Percentiles rank a stretch among this genome's conserved stretches.
Evolutionary conservation across 129 eudicot genomes (phyloP).

Genomic region (Arctium minus): DNA sequence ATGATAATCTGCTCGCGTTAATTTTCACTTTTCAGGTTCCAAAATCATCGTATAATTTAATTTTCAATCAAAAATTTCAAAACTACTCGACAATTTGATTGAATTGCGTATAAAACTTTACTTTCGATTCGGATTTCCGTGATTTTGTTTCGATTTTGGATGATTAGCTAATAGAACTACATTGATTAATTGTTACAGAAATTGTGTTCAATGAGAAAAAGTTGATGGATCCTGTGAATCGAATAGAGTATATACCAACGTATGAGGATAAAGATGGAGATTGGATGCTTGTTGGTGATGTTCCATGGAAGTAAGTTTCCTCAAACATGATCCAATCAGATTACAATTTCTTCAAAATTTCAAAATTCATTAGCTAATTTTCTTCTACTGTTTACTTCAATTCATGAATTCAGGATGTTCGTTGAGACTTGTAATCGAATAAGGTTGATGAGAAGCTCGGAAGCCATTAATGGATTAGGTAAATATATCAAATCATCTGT

Average conservation of each 20-base stretch:
- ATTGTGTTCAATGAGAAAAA: slow-evolving; percentile 39
- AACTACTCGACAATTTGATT: too few species aligned
- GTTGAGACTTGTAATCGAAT: slow-evolving; percentile 62
- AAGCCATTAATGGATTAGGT: slow-evolving; percentile 49
- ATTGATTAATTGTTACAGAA: neutral
- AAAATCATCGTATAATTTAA: neutral
- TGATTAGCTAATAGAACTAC: neutral
- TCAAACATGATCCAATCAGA: neutral
- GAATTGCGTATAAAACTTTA: too few species aligned
- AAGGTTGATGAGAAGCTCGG: slow-evolving; percentile 57
- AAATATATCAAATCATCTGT: neutral
- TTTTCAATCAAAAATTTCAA: neutral
- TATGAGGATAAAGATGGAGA: slow-evolving; percentile 79
- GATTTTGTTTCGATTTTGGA: neutral
- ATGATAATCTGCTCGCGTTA: neutral
- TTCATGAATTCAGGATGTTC: slow-evolving; percentile 69
- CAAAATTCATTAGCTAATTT: neutral
- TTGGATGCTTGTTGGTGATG: slow-evolving; percentile 70
- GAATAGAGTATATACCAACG: slow-evolving; percentile 59
- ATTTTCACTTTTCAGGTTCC: neutral
- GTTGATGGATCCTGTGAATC: slow-evolving; percentile 46
- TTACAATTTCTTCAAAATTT: neutral
- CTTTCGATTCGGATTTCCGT: neutral
- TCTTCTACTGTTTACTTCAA: neutral
- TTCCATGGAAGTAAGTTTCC: slow-evolving; percentile 70